These are phyloP conservation scores for Jackrogersella minutella DNA, from an alignment of 495 filamentous ascomycete species.

Conservation along the genomic window DNA sequence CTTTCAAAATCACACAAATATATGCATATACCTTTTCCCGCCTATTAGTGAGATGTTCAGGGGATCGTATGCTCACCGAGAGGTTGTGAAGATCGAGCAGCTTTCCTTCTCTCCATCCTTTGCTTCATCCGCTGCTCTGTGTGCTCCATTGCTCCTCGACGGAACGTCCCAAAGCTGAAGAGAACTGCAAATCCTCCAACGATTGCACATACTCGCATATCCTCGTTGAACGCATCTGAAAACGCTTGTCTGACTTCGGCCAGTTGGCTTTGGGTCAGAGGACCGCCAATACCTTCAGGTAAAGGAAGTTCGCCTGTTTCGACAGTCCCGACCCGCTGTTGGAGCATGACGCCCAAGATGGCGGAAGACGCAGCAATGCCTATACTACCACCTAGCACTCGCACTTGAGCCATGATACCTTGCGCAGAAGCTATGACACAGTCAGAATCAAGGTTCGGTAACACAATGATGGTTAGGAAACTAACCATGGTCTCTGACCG, in stretches of 20 bases:
- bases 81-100: neutral
- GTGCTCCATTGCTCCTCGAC: constrained; percentile 38
- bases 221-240: constrained; percentile 48
- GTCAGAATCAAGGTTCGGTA: constrained; percentile 1
- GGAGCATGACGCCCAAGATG: constrained; percentile 48
- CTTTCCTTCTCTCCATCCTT: constrained; percentile 3
- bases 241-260: constrained; percentile 42
- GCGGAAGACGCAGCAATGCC: constrained; percentile 61
- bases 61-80: neutral
- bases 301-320: constrained; percentile 35
- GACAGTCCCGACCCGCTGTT: constrained; percentile 27
- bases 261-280: constrained; percentile 20
- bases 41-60: neutral
- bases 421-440: constrained; percentile 54
- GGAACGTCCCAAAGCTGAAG: constrained; percentile 42
- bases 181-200: constrained; percentile 46
- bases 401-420: constrained; percentile 60
- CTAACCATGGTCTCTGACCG: constrained; percentile 51
- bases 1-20: neutral
- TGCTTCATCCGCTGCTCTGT: constrained; percentile 32
- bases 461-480: neutral
- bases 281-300: constrained; percentile 20
- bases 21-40: neutral
- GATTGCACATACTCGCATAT: constrained; percentile 51
- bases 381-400: constrained; percentile 61